phyloP scores from a whole-genome alignment of 1,284 basidiomycete species.

The Cutaneotrichosporon curvatum region DNA sequence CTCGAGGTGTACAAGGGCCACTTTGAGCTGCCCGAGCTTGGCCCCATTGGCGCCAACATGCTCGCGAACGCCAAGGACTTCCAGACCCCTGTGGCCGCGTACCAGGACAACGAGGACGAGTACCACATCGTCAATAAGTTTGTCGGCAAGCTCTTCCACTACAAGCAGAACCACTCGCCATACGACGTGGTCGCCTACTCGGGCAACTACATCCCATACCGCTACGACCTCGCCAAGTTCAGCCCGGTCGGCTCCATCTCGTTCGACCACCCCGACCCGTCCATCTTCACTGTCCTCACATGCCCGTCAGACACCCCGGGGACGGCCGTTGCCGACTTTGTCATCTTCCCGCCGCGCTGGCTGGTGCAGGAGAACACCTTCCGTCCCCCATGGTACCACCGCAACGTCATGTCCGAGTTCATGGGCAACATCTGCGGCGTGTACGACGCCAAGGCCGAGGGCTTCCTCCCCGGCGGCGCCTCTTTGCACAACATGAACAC shows the following conservation, averaged over 20 bases:
- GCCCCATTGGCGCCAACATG: conserved; percentile 59
- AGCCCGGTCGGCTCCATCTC: conserved; percentile 59
- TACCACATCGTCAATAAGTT: conserved; percentile 48
- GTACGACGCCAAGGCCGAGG: conserved; percentile 25
- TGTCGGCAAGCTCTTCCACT: conserved; percentile 35
- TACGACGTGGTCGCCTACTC: conserved; percentile 63
- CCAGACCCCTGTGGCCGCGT: conserved; percentile 56
- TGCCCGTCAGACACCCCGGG: conserved; percentile 52
- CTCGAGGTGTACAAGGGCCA: conserved; percentile 60
- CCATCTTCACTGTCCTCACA: conserved; percentile 32
- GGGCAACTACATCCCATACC: conserved; percentile 65
- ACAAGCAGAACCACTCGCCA: conserved; percentile 45
- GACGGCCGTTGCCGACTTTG: conserved; percentile 45
- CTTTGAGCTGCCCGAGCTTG: conserved; percentile 60
- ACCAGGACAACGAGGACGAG: conserved; percentile 52
- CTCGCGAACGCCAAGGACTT: conserved; percentile 60
- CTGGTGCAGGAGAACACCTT: conserved; percentile 36
- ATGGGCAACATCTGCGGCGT: conserved; percentile 12
- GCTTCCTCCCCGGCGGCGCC: conserved; percentile 22
- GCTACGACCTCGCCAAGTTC: conserved; percentile 62
- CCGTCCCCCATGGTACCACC: conserved; percentile 53
- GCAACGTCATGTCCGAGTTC: conserved; percentile 49
- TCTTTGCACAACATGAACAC: conserved; percentile 32
- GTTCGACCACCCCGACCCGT: conserved; percentile 46
- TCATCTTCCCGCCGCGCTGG: conserved; percentile 22